Evolutionary conservation across 805 yeast species (phyloP).

Genomic region (Candida boleticola): DNA sequence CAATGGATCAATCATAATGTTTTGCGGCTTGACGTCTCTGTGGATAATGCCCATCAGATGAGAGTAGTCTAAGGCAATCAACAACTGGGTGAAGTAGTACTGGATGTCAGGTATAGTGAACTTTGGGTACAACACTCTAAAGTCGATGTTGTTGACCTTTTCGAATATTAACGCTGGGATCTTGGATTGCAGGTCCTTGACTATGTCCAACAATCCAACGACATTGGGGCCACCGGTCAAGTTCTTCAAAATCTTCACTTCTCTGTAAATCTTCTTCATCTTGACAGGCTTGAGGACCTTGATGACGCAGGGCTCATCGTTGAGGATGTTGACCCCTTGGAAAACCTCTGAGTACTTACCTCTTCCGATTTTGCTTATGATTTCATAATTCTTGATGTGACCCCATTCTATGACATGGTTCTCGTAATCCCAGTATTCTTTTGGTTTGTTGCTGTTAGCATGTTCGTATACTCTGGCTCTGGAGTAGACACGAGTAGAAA

Average conservation of each 20-base stretch:
- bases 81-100: slow-evolving; percentile 77
- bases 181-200: slow-evolving; percentile 78
- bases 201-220: slow-evolving; percentile 74
- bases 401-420: slow-evolving; percentile 48
- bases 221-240: slow-evolving; percentile 82
- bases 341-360: slow-evolving; percentile 95
- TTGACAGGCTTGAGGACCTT: slow-evolving; percentile 93
- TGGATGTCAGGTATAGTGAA: slow-evolving; percentile 74
- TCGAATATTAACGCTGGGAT: slow-evolving; percentile 90
- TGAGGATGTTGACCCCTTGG: slow-evolving; percentile 68
- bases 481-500: slow-evolving; percentile 24
- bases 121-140: slow-evolving; percentile 80
- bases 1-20: slow-evolving; percentile 86
- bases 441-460: slow-evolving; percentile 64
- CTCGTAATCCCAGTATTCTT: slow-evolving; percentile 85
- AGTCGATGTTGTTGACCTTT: slow-evolving; percentile 80
- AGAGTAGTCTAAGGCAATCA: slow-evolving; percentile 80
- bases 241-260: slow-evolving; percentile 82
- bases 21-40: slow-evolving; percentile 91
- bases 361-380: slow-evolving; percentile 80
- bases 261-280: slow-evolving; percentile 88
- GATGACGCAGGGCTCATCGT: slow-evolving; percentile 70
- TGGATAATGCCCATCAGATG: slow-evolving; percentile 96
- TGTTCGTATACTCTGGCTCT: slow-evolving; percentile 66
- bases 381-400: slow-evolving; percentile 58